Evolutionary conservation across 2,329 filamentous ascomycete species (phyloP), one percentile per base, ranked within the genome.

Genomic region (Ophiocordyceps camponoti-floridani): DNA sequence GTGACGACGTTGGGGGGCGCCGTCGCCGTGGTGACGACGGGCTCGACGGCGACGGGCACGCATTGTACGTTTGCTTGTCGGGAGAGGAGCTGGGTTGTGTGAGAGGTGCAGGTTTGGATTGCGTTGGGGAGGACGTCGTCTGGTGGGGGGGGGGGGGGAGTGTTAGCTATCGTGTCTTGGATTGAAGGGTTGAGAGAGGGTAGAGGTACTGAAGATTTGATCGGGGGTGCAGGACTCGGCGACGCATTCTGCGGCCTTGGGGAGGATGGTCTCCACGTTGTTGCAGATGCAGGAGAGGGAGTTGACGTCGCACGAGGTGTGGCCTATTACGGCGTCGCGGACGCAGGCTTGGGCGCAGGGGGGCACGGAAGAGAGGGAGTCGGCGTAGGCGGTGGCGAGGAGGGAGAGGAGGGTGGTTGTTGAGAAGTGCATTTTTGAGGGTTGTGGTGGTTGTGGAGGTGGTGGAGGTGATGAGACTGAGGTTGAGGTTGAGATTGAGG

Each of bases 121-220:
- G 47, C 46, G 28, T 52, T 40, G 40, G 58, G 56, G 44, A 59
- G 47, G 44, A 60, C 57, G 48, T 59, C 44, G 48, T 47, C 59
- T 62, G n/a, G n/a, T n/a, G n/a, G n/a, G 45, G 16, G 7, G 11
- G 7, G 11, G 19, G 3, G 4, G 28, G 35, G 13, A 43, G 43
- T 10, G 16, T 5, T 26, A 31, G 28, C n/a, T 13, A 35, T 18
- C 38, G n/a, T 11, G 12, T 16, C 13, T 28, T 4, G 6, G 28
- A 37, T 10, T 33, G 23, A 14, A 19, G 19, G n/a, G n/a, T n/a
- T n/a, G n/a, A n/a, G n/a, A n/a, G n/a, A n/a, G n/a, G n/a, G n/a
- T n/a, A n/a, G n/a, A n/a, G n/a, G n/a, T 57, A 62, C 59, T 49
- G 23, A 61, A 19, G 45, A 58, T 56, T 30, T 48, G 46, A n/a